Evolutionary conservation across 2,329 filamentous ascomycete species (phyloP).

Genomic region (Cadophora sp.): DNA sequence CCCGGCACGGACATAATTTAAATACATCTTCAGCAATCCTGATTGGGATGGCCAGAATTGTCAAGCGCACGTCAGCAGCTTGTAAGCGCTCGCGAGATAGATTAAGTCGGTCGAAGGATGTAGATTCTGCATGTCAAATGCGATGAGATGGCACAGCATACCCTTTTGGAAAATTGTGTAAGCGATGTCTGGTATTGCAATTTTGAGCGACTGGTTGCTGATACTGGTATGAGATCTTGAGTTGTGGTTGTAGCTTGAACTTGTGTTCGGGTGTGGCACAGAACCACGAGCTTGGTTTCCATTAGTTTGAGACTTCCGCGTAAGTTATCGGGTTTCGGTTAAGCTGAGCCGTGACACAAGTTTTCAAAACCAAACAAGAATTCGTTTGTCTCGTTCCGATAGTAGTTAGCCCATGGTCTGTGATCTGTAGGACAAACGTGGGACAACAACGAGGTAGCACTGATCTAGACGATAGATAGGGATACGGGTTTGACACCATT

Average conservation of each 20-base stretch:
- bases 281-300: neutral
- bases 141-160: neutral
- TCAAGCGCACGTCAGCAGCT: constrained; percentile 8
- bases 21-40: neutral
- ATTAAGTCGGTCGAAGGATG: neutral
- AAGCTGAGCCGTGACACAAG: neutral
- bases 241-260: neutral
- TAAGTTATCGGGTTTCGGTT: neutral
- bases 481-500: too few relatives aligned
- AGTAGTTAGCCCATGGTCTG: neutral
- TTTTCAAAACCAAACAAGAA: neutral
- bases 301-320: neutral
- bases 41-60: neutral
- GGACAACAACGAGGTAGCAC: constrained; percentile 11
- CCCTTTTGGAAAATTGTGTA: neutral
- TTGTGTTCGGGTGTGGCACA: neutral
- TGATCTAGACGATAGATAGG: neutral
- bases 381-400: neutral
- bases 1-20: neutral
- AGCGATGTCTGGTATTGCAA: neutral
- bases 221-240: neutral
- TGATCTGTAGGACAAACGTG: neutral
- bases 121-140: neutral
- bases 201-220: neutral
- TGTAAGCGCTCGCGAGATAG: neutral